Evolutionary conservation across 1,284 basidiomycete genomes (phyloP).

Genomic region (Cutaneotrichosporon dermatis): DNA sequence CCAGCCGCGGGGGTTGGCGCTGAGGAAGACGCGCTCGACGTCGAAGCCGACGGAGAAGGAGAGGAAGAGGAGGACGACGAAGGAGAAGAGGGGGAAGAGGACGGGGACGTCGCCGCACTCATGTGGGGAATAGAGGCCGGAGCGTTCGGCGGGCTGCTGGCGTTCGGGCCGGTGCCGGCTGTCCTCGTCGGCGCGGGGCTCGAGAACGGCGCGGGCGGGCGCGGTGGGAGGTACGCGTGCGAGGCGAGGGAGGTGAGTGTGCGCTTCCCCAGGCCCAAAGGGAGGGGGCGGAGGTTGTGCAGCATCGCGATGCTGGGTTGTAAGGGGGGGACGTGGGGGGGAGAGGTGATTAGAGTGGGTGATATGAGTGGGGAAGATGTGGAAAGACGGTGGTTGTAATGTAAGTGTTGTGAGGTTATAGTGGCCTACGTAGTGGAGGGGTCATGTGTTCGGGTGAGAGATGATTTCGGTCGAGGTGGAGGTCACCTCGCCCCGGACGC

Average conservation of each 20-base stretch:
- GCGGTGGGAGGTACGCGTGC: slow-evolving; percentile 18
- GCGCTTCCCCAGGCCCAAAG: too few relatives aligned
- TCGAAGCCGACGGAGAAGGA: not conserved
- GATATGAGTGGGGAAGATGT: not conserved
- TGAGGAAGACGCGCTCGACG: not conserved
- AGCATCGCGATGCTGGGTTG: not conserved
- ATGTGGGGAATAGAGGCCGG: slow-evolving; percentile 5
- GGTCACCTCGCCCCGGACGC: not conserved
- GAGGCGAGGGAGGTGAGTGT: slow-evolving; percentile 8
- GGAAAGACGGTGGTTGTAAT: not conserved
- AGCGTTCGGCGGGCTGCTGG: slow-evolving; percentile 1
- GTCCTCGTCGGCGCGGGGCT: not conserved
- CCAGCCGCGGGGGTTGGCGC: not conserved
- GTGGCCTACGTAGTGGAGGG: too few relatives aligned
- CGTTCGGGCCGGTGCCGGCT: slow-evolving; percentile 1
- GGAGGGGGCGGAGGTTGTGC: too few relatives aligned
- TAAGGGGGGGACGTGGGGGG: not conserved
- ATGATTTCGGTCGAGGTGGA: not conserved
- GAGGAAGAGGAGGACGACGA: not conserved
- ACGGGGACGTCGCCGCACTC: not conserved
- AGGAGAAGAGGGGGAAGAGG: not conserved
- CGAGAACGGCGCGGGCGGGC: not conserved
- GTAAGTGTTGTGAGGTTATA: too few relatives aligned
- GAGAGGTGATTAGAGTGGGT: not conserved
- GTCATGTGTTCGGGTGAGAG: too few relatives aligned